Percentiles rank a stretch among this genome's conserved stretches.
Evolutionary conservation across 495 filamentous ascomycete genomes (phyloP).

Genomic region (Copromyces sp.): DNA sequence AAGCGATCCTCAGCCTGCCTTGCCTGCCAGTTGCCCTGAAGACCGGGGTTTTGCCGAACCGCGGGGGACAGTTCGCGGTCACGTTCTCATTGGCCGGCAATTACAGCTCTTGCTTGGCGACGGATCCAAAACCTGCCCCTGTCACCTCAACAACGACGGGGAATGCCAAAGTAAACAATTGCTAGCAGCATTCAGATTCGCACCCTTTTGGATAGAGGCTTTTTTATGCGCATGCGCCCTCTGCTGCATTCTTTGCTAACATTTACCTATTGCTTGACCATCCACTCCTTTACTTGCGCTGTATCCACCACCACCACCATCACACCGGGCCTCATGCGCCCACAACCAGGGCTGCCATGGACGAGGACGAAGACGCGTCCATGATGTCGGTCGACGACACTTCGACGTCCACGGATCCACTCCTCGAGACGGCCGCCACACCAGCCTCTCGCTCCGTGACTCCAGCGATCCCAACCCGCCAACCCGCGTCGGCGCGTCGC

Average conservation of each 20-base stretch:
- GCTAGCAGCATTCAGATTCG: background rate
- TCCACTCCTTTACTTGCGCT: background rate
- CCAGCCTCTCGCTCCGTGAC: slow-evolving; percentile 17
- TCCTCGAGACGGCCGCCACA: slow-evolving; percentile 26
- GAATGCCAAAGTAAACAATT: background rate
- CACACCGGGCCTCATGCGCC: background rate
- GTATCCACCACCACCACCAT: background rate
- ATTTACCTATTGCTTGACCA: background rate
- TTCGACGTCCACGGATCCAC: slow-evolving; percentile 39
- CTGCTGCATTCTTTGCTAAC: background rate
- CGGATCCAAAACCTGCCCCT: background rate
- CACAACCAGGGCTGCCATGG: slow-evolving; percentile 5
- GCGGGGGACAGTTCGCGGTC: background rate
- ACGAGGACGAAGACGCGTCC: slow-evolving; percentile 11
- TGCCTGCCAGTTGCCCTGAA: background rate
- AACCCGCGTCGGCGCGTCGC: slow-evolving; percentile 18
- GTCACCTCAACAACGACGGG: background rate
- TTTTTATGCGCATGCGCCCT: background rate
- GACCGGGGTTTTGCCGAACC: background rate
- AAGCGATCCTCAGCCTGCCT: background rate
- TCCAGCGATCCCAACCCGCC: background rate
- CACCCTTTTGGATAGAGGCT: background rate
- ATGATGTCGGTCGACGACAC: slow-evolving; percentile 27
- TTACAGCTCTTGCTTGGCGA: background rate
- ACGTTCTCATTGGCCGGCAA: background rate